phyloP scores from a whole-genome alignment of 2,329 filamentous ascomycete species.

The Emmonsia crescens region DNA sequence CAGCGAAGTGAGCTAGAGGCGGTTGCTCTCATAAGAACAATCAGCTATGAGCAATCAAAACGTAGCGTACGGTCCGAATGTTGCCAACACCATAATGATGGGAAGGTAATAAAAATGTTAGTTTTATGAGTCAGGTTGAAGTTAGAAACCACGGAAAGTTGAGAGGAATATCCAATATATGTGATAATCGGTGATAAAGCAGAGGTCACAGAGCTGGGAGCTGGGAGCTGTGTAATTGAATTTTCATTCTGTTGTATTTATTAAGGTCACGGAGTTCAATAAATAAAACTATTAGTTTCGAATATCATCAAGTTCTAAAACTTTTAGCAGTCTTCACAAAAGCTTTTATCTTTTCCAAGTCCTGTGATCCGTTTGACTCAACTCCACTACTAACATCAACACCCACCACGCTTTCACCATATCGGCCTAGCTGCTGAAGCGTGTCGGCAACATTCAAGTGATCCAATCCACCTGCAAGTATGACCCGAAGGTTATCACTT shows the following conservation, averaged over 20 bases:
- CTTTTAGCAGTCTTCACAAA: constrained; percentile 69
- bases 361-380: constrained; percentile 72
- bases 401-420: constrained; percentile 56
- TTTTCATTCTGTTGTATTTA: not conserved
- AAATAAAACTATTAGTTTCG: not conserved
- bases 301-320: constrained; percentile 19
- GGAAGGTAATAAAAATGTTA: not conserved
- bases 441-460: constrained; percentile 64
- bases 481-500: constrained; percentile 60
- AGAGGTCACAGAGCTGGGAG: not conserved
- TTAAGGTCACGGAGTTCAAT: not conserved
- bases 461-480: constrained; percentile 77
- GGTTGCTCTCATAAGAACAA: not conserved
- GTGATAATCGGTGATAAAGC: not conserved
- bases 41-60: not conserved
- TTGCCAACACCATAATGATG: not conserved
- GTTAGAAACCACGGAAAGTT: not conserved
- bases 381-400: constrained; percentile 95
- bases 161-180: not conserved
- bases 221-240: not conserved
- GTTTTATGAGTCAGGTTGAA: not conserved
- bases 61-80: not conserved
- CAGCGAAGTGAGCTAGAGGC: not conserved
- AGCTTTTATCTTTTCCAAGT: constrained; percentile 63
- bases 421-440: constrained; percentile 51